Conservation (phyloP, 352 stramenopile genomes). For the Thalassiosira mediterranea region DNA sequence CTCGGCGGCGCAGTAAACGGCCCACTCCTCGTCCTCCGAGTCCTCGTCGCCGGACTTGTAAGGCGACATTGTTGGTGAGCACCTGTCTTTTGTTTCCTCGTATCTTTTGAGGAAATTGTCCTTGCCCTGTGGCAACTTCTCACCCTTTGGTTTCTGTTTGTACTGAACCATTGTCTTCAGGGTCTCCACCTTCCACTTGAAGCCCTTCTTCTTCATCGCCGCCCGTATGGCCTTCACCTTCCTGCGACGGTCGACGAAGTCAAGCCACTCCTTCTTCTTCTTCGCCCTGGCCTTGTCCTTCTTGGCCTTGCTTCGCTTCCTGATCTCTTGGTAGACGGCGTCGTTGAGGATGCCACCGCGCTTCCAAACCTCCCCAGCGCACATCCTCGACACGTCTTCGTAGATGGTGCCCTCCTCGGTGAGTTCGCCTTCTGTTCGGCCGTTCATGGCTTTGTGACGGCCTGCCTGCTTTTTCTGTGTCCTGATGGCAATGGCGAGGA, state of each 20-base stretch:
- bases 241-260: neutral
- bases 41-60: neutral
- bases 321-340: neutral
- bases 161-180: too few species aligned
- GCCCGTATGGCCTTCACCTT: neutral
- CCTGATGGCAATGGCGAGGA: neutral
- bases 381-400: neutral
- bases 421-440: neutral
- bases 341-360: neutral
- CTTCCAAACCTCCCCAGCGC: neutral
- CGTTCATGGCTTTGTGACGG: neutral
- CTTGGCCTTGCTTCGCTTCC: neutral
- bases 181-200: constrained; percentile 1
- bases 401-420: neutral
- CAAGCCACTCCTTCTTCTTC: neutral
- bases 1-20: too few species aligned
- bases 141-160: too few species aligned
- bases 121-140: too few species aligned
- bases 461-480: neutral
- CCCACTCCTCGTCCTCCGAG: neutral
- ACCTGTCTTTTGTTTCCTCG: neutral
- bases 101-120: neutral
- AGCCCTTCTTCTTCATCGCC: neutral
- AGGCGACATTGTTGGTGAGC: neutral
- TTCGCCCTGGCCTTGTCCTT: neutral